These are phyloP conservation scores for Pseudogymnoascus sp. DNA, from an alignment of 2,329 filamentous ascomycete genomes.

Conservation along the genomic window DNA sequence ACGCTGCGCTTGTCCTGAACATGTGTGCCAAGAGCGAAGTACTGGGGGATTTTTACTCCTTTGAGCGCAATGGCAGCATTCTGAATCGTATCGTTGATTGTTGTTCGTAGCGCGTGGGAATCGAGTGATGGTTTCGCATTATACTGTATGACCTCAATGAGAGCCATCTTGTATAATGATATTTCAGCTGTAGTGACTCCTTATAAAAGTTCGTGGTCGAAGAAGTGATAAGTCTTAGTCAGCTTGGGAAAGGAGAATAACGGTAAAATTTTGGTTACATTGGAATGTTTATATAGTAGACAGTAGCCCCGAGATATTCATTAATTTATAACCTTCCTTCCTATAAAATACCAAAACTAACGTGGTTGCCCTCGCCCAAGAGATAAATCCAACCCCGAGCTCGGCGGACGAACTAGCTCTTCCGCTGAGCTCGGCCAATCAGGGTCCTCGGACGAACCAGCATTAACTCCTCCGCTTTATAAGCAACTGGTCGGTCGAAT, in stretches of 20 bases:
- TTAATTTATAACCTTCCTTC: neutral
- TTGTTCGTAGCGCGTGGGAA: neutral
- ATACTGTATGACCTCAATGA: neutral
- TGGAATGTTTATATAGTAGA: neutral
- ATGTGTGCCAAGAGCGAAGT: conserved; percentile 7
- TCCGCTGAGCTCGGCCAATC: neutral
- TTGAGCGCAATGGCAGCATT: neutral
- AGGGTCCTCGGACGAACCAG: neutral
- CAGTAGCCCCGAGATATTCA: neutral
- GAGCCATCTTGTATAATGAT: neutral
- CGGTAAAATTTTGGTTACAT: neutral
- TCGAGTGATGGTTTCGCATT: neutral
- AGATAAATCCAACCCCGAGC: neutral
- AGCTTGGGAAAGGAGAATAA: neutral
- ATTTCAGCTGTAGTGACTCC: neutral
- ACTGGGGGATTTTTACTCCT: neutral
- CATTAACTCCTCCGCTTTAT: neutral
- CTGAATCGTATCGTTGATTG: neutral
- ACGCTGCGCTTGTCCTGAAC: conserved; percentile 11
- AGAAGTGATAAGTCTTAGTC: neutral
- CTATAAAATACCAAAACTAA: neutral
- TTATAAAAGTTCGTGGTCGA: neutral
- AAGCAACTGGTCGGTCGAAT: neutral
- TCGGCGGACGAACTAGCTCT: neutral
- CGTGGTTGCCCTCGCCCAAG: neutral